Evolutionary conservation across 352 stramenopile species (phyloP).

Genomic region (Blastocystis sp.): DNA sequence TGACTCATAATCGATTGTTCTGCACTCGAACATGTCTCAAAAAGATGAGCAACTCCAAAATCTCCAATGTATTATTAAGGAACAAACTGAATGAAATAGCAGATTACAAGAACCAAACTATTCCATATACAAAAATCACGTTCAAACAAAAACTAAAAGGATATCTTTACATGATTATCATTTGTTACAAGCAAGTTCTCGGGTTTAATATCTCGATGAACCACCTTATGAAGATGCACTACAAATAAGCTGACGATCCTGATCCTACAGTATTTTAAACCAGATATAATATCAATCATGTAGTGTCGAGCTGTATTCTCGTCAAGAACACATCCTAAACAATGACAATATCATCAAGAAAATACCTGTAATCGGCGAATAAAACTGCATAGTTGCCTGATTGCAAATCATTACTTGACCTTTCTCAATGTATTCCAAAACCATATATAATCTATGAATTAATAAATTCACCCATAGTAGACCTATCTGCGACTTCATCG

Average conservation of each 20-base stretch:
- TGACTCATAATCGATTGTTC: slow-evolving; percentile 66
- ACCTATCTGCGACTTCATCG: slow-evolving; percentile 67
- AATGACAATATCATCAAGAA: background rate
- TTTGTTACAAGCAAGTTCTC: slow-evolving; percentile 78
- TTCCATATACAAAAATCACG: background rate
- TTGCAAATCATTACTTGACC: slow-evolving; percentile 59
- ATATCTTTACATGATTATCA: slow-evolving; percentile 77
- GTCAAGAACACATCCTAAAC: background rate
- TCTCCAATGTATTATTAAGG: slow-evolving; percentile 30
- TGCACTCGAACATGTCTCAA: slow-evolving; percentile 63
- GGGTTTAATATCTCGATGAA: slow-evolving; percentile 78
- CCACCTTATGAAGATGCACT: slow-evolving; percentile 71
- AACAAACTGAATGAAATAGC: background rate
- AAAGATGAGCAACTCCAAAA: slow-evolving; percentile 60
- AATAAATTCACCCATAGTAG: slow-evolving; percentile 63
- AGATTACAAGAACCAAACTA: background rate
- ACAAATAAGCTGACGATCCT: background rate
- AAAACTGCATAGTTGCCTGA: background rate
- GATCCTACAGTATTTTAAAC: slow-evolving; percentile 43
- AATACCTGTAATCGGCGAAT: slow-evolving; percentile 32
- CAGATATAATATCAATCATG: slow-evolving; percentile 56
- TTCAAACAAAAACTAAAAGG: background rate
- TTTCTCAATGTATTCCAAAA: slow-evolving; percentile 64
- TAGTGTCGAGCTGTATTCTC: slow-evolving; percentile 51
- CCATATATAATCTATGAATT: slow-evolving; percentile 79